phyloP scores from a whole-genome alignment of 257 asterid genomes.

The Euphrasia confusa region DNA sequence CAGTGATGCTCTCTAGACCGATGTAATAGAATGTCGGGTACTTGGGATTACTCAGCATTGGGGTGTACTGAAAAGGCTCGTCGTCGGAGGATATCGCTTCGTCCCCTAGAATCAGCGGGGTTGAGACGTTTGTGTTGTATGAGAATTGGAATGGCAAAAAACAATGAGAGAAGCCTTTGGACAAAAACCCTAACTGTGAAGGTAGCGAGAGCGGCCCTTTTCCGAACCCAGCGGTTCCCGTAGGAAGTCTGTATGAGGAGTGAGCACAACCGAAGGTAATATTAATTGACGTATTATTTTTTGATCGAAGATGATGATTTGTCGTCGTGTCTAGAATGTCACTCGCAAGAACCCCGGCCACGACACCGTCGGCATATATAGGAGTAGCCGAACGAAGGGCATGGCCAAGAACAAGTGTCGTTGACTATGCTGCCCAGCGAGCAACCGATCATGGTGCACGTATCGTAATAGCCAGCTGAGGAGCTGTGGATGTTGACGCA shows the following conservation, averaged over 20 bases:
- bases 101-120: slow-evolving; percentile 64
- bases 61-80: slow-evolving; percentile 48
- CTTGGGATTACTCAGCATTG: slow-evolving; percentile 4
- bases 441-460: slow-evolving; percentile 58
- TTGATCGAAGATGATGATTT: too few relatives aligned
- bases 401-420: slow-evolving; percentile 55
- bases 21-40: too few relatives aligned
- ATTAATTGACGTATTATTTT: slow-evolving; percentile 25
- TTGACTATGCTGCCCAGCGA: slow-evolving; percentile 42
- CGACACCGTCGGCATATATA: slow-evolving; percentile 60
- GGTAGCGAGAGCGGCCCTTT: slow-evolving; percentile 71
- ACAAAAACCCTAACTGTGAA: slow-evolving; percentile 64
- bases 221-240: slow-evolving; percentile 72
- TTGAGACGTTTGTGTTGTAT: slow-evolving; percentile 60
- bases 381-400: slow-evolving; percentile 78
- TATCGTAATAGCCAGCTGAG: slow-evolving; percentile 38
- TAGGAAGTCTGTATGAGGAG: slow-evolving; percentile 55
- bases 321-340: slow-evolving; percentile 48
- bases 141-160: slow-evolving; percentile 71
- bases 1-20: too few relatives aligned
- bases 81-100: neutral
- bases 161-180: slow-evolving; percentile 69
- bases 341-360: slow-evolving; percentile 50
- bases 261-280: slow-evolving; percentile 65
- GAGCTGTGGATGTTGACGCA: slow-evolving; percentile 52